Percentiles rank a stretch among this genome's conserved stretches.
Conservation (phyloP, 2,329 filamentous ascomycete species). For the Epichloe gansuensis region DNA sequence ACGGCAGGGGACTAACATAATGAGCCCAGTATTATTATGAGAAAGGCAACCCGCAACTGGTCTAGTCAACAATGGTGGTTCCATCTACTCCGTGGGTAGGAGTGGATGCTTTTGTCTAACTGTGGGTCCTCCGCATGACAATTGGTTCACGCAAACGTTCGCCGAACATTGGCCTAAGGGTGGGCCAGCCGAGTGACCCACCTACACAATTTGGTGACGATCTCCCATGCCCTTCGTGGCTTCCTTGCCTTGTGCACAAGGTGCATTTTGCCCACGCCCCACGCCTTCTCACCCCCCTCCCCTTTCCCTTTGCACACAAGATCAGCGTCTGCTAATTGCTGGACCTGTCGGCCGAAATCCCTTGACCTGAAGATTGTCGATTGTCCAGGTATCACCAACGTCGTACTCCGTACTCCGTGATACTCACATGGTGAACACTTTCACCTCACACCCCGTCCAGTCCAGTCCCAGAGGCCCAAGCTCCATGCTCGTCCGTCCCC, state of each 20-base stretch:
- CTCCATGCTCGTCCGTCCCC: background rate
- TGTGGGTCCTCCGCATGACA: background rate
- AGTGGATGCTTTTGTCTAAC: background rate
- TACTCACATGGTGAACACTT: background rate
- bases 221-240: background rate
- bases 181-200: background rate
- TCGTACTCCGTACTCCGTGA: too few species aligned
- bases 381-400: background rate
- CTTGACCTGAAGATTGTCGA: background rate
- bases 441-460: background rate
- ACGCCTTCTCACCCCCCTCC: too few species aligned
- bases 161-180: slow-evolving; percentile 5
- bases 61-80: slow-evolving; percentile 1
- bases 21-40: background rate
- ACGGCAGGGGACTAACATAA: background rate
- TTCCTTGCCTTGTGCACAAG: background rate
- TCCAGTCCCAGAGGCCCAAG: background rate
- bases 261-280: background rate
- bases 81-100: background rate
- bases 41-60: background rate
- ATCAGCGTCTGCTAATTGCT: background rate
- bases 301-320: background rate
- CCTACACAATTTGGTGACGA: slow-evolving; percentile 3
- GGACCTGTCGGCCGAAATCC: slow-evolving; percentile 5
- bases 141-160: slow-evolving; percentile 2